These are phyloP conservation scores for Phytophthora pistaciae DNA, from an alignment of 352 stramenopile species.

Conservation along the genomic window DNA sequence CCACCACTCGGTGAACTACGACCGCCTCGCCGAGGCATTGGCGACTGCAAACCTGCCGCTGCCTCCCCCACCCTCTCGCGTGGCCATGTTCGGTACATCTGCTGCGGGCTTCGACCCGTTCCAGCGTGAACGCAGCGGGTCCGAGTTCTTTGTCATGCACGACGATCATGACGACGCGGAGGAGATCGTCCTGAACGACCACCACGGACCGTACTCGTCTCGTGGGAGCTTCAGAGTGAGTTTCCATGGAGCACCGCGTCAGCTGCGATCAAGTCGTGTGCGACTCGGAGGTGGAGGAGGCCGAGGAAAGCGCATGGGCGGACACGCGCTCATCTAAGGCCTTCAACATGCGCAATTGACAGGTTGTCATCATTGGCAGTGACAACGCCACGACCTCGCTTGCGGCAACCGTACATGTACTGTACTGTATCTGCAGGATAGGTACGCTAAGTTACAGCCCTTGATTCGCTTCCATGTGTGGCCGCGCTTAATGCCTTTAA, in stretches of 20 bases:
- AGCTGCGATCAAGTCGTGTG: slow-evolving; percentile 17
- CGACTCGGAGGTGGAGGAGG: slow-evolving; percentile 12
- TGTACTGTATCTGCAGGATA: too few relatives aligned
- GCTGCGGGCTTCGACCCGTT: slow-evolving; percentile 61
- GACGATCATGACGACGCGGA: slow-evolving; percentile 51
- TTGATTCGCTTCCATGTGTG: too few relatives aligned
- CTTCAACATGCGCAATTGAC: not conserved
- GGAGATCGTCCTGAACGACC: slow-evolving; percentile 45
- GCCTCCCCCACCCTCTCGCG: slow-evolving; percentile 60
- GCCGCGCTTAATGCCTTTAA: too few relatives aligned
- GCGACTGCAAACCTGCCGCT: slow-evolving; percentile 43
- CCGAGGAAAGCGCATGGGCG: slow-evolving; percentile 8
- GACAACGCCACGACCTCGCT: not conserved
- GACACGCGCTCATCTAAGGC: not conserved
- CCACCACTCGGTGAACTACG: slow-evolving; percentile 73
- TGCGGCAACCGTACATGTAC: too few relatives aligned
- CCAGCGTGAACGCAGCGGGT: slow-evolving; percentile 39
- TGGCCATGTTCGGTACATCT: slow-evolving; percentile 77
- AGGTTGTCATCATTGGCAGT: not conserved
- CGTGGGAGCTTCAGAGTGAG: slow-evolving; percentile 19
- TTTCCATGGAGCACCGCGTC: slow-evolving; percentile 17
- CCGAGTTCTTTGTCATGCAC: slow-evolving; percentile 65
- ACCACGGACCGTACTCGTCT: slow-evolving; percentile 33
- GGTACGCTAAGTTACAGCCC: too few relatives aligned
- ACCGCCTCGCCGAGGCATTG: slow-evolving; percentile 49